Conservation (phyloP, 2,329 filamentous ascomycete genomes). For the Calonectria henricotiae region DNA sequence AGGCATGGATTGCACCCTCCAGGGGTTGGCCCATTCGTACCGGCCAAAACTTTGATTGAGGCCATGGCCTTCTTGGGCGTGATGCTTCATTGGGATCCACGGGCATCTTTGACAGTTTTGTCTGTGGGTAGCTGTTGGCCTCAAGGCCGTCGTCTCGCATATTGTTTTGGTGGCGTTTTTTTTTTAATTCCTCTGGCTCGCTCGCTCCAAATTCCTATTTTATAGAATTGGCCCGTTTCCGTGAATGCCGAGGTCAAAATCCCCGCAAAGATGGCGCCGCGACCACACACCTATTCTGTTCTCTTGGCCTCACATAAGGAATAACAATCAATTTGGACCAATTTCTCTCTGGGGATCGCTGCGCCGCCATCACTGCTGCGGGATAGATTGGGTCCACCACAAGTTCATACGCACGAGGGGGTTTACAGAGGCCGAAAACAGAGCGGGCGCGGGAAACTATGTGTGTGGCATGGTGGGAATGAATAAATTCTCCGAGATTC, state of each 20-base stretch:
- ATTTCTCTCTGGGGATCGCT: constrained; percentile 22
- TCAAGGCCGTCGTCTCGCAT: constrained; percentile 18
- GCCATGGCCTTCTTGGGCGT: constrained; percentile 48
- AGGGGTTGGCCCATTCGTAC: constrained; percentile 20
- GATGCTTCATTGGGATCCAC: constrained; percentile 49
- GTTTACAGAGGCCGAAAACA: constrained; percentile 1
- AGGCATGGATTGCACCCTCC: constrained; percentile 11
- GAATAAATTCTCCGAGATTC: constrained; percentile 34
- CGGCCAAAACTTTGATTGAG: constrained; percentile 47
- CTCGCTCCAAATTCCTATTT: constrained; percentile 36
- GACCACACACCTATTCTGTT: neutral
- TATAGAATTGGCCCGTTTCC: constrained; percentile 23
- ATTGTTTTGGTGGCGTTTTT: constrained; percentile 31
- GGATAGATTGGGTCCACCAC: constrained; percentile 25
- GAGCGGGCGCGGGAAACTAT: neutral
- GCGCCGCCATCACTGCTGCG: constrained; percentile 15
- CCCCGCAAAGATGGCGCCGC: constrained; percentile 21
- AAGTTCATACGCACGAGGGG: constrained; percentile 27
- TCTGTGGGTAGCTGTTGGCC: constrained; percentile 17
- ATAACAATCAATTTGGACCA: constrained; percentile 17
- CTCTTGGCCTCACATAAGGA: constrained; percentile 5
- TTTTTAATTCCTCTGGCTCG: neutral
- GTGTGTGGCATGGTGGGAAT: constrained; percentile 8
- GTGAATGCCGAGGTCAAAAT: constrained; percentile 12
- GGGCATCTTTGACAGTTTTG: constrained; percentile 34